phyloP scores from a whole-genome alignment of 1,284 basidiomycete species.

The Flammula alnicola region DNA sequence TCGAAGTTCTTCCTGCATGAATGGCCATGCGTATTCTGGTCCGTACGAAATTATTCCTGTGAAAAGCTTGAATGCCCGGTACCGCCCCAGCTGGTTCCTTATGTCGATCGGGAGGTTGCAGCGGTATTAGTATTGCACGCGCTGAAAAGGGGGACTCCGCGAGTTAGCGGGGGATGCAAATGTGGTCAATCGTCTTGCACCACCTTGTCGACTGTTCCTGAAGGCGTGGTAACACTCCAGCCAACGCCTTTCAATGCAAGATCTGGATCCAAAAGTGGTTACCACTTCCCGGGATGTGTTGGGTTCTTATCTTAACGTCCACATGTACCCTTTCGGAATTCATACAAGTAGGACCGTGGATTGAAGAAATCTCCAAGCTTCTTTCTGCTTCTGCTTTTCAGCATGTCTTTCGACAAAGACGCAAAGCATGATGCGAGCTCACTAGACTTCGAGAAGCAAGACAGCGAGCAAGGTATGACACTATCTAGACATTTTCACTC shows the following conservation, averaged over 20 bases:
- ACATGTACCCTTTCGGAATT: slow-evolving; percentile 22
- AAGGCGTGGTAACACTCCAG: slow-evolving; percentile 19
- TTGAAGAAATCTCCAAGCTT: slow-evolving; percentile 18
- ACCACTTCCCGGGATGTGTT: slow-evolving; percentile 14
- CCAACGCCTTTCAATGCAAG: slow-evolving; percentile 10
- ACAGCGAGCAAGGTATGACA: slow-evolving; percentile 20
- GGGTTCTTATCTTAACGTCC: slow-evolving; percentile 27
- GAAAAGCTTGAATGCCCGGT: too few species aligned
- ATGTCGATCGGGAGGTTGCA: slow-evolving; percentile 9
- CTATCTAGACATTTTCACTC: background rate
- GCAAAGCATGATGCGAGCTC: slow-evolving; percentile 27
- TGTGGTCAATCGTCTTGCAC: slow-evolving; percentile 11
- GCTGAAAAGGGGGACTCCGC: slow-evolving; percentile 18
- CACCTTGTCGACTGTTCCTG: slow-evolving; percentile 21
- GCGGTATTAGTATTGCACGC: slow-evolving; percentile 4
- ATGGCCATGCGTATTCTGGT: too few species aligned
- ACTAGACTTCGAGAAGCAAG: slow-evolving; percentile 28
- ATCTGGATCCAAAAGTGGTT: slow-evolving; percentile 18
- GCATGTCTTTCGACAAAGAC: slow-evolving; percentile 32
- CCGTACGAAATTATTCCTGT: too few species aligned
- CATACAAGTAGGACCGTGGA: slow-evolving; percentile 29
- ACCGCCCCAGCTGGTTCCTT: background rate
- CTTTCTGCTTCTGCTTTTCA: slow-evolving; percentile 25
- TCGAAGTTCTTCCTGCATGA: too few species aligned
- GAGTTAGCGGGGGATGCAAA: slow-evolving; percentile 16